Conservation (phyloP, 106 monocot genomes). For the Dendrobium officinale region DNA sequence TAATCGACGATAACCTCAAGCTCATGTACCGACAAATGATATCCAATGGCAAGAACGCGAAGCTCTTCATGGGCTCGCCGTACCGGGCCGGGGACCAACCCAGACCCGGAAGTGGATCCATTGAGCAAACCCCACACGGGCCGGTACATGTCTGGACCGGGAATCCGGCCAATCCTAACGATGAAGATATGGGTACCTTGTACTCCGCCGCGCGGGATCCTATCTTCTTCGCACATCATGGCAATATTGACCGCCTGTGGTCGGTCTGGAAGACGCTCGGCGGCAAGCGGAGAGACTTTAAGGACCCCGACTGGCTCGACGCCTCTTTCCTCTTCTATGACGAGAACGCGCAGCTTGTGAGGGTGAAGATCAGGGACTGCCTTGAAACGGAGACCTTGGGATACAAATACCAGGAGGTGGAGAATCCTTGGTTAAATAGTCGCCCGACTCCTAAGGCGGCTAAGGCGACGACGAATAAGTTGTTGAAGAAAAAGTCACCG, state of each 20-base stretch:
- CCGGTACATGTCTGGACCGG: slow-evolving; percentile 33
- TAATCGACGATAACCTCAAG: slow-evolving; percentile 35
- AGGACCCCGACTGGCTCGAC: slow-evolving; percentile 17
- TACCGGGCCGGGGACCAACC: slow-evolving; percentile 32
- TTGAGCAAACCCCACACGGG: slow-evolving; percentile 36
- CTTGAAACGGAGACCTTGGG: neutral
- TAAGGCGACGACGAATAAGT: neutral
- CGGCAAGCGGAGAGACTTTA: slow-evolving; percentile 5
- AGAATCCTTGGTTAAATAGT: slow-evolving; percentile 7
- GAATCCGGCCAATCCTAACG: slow-evolving; percentile 5
- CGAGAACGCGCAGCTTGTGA: slow-evolving; percentile 14
- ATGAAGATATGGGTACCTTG: slow-evolving; percentile 45
- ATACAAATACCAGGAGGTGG: slow-evolving; percentile 12
- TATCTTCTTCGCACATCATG: slow-evolving; percentile 41
- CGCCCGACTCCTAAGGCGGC: neutral
- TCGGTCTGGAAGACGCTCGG: slow-evolving; percentile 26
- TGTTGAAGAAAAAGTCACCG: neutral
- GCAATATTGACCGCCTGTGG: slow-evolving; percentile 51
- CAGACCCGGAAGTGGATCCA: slow-evolving; percentile 25
- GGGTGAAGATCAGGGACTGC: slow-evolving; percentile 16
- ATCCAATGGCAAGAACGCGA: slow-evolving; percentile 29
- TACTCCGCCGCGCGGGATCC: slow-evolving; percentile 45
- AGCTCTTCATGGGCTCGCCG: slow-evolving; percentile 41
- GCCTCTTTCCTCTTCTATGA: slow-evolving; percentile 16
- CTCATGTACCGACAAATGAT: slow-evolving; percentile 58